Evolutionary conservation across 1,284 basidiomycete species (phyloP), one percentile per base, ranked within the genome.

Genomic region (Ganoderma leucocontextum): DNA sequence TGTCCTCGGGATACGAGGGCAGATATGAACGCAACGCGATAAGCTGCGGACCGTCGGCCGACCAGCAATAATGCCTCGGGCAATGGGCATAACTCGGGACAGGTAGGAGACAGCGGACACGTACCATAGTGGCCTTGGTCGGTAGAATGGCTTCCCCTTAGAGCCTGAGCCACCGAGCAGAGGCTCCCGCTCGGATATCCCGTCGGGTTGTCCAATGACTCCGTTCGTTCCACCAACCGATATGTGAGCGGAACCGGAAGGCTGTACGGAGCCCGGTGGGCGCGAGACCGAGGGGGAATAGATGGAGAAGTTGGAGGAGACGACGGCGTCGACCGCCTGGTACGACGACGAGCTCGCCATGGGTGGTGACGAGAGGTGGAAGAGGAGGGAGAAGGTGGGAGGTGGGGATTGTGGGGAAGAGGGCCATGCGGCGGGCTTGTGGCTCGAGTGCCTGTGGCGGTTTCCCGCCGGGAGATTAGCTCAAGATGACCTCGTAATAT

Each of bases 101-200:
- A 52, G n/a, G 55, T 22, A 58, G 60, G 52, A 42, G 65, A 65
- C 17, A 17, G 33, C 36, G 60, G n/a, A 58, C 49, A 69, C 71
- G 62, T 75, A 86, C 89, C 90, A 91, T 75, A 91, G 74, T 44
- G 90, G 90, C 65, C 90, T 80, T 2, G 90, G 82, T 65, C 90
- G 86, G 75, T 90, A 90, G 78, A 91, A 91, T 0, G 88, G 88
- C 75, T 91, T 91, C 81, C 82, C 86, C 15, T 36, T 53, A 49
- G 63, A 62, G 70, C 61, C 44, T 9, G 61, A 63, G 38, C 60
- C 65, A 44, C 72, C 75, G 59, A 83, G 72, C 19, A 83, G 73
- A 41, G 80, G 77, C n/a, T 77, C 76, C 42, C 70, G 71, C 68
- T 83, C 82, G 17, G 73, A 74, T 65, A 38, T 57, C 39, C 8